These are phyloP conservation scores for Laburnicola sp. DNA, from an alignment of 2,329 filamentous ascomycete genomes.

Conservation along the genomic window DNA sequence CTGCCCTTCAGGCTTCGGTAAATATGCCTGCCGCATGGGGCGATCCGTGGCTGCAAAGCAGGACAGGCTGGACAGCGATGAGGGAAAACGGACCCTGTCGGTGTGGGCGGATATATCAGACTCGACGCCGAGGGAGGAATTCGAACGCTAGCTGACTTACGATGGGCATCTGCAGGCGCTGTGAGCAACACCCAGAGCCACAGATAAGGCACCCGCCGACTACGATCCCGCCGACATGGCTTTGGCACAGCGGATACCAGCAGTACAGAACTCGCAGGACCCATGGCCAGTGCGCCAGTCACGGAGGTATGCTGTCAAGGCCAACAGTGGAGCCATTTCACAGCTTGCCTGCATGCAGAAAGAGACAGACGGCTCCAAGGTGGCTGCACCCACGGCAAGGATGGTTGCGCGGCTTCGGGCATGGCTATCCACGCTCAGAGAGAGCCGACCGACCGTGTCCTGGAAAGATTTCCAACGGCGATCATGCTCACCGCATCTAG, in stretches of 20 bases:
- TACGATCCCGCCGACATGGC: conserved; percentile 39
- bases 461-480: conserved; percentile 11
- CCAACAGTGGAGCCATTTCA: no score
- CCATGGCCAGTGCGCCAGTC: conserved; percentile 5
- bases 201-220: conserved; percentile 24
- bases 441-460: no score
- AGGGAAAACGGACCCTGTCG: not conserved
- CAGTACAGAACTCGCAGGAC: conserved; percentile 4
- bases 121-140: conserved; percentile 8
- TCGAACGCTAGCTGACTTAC: conserved; percentile 9
- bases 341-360: no score
- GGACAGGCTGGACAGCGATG: not conserved
- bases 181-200: conserved; percentile 16
- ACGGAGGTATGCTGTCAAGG: conserved; percentile 2
- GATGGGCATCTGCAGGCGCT: conserved; percentile 11
- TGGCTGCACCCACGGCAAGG: no score
- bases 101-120: not conserved
- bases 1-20: not conserved
- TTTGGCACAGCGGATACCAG: conserved; percentile 27
- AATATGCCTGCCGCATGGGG: not conserved
- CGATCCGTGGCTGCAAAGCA: not conserved
- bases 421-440: no score
- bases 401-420: no score
- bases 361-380: no score
- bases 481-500: conserved; percentile 15